Conservation (phyloP, 1,139 yeast species). For the Geotrichum phurueaensis region DNA sequence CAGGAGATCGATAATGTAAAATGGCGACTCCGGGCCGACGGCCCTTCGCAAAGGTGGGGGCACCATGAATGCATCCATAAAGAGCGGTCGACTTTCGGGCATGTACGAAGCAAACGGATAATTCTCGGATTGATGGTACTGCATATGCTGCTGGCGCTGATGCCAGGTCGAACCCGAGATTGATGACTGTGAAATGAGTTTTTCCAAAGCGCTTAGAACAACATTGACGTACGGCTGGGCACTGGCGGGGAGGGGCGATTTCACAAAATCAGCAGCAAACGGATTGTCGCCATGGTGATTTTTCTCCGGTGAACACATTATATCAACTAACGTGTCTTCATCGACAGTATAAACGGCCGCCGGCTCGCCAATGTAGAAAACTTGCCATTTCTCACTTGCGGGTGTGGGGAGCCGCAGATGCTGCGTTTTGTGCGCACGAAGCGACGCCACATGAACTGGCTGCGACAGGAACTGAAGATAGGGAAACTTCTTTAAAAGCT, state of each 20-base stretch:
- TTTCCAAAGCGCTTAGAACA: conserved; percentile 7
- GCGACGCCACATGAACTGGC: conserved; percentile 18
- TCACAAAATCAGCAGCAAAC: conserved; percentile 9
- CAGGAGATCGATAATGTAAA: conserved; percentile 22
- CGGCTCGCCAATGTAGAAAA: conserved; percentile 29
- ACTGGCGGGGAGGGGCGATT: conserved; percentile 9
- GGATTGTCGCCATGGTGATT: conserved; percentile 1
- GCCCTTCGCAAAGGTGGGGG: neutral
- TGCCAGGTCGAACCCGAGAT: neutral
- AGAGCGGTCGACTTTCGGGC: neutral
- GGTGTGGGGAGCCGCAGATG: conserved; percentile 27
- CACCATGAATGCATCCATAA: neutral
- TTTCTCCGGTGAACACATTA: conserved; percentile 1
- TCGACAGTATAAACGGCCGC: conserved; percentile 29
- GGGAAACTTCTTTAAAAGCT: conserved; percentile 28
- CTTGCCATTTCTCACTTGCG: conserved; percentile 34
- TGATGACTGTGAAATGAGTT: conserved; percentile 10
- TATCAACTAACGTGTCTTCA: conserved; percentile 4
- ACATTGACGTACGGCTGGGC: conserved; percentile 7
- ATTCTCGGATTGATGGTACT: neutral
- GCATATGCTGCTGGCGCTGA: neutral
- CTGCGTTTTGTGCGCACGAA: conserved; percentile 25
- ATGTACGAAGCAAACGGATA: neutral
- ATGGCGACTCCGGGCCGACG: conserved; percentile 5
- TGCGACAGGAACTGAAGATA: conserved; percentile 24